Conservation (phyloP, 1,139 yeast genomes). For the Yarrowia galli region DNA sequence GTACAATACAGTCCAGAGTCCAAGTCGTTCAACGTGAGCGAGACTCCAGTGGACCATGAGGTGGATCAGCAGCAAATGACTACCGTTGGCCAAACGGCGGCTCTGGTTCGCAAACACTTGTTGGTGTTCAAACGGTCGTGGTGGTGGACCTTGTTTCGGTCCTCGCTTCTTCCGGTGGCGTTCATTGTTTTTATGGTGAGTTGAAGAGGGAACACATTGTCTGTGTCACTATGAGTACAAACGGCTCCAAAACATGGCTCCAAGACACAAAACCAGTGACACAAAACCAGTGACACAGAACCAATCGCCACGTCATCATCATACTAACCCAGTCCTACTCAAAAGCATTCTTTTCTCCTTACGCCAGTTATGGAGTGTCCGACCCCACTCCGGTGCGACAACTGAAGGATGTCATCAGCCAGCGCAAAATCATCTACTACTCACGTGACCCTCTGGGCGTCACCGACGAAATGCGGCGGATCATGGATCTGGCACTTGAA, state of each 20-base stretch:
- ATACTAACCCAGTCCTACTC: slow-evolving; percentile 45
- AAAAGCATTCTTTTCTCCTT: slow-evolving; percentile 48
- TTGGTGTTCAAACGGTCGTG: slow-evolving; percentile 47
- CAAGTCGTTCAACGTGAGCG: slow-evolving; percentile 12
- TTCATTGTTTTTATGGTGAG: slow-evolving; percentile 49
- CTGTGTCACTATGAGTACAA: no score
- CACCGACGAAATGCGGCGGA: slow-evolving; percentile 46
- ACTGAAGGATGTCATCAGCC: slow-evolving; percentile 46
- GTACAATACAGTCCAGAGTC: slow-evolving; percentile 19
- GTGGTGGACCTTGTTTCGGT: slow-evolving; percentile 49
- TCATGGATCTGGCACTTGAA: slow-evolving; percentile 47
- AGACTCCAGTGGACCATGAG: background rate
- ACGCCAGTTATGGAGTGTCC: slow-evolving; percentile 50
- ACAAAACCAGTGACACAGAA: no score
- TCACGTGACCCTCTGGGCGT: slow-evolving; percentile 43
- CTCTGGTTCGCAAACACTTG: slow-evolving; percentile 46
- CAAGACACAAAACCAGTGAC: no score
- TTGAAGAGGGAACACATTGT: slow-evolving; percentile 13
- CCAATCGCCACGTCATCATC: no score
- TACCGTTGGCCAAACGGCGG: slow-evolving; percentile 40
- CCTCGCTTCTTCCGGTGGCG: slow-evolving; percentile 49
- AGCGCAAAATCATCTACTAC: slow-evolving; percentile 47
- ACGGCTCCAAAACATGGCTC: no score
- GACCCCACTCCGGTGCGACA: slow-evolving; percentile 45
- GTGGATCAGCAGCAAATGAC: background rate